A percentile compares a stretch with the other conserved stretches of the same genome.
Evolutionary conservation across 2,329 filamentous ascomycete genomes (phyloP).

Genomic region (Didymella keratinophila): DNA sequence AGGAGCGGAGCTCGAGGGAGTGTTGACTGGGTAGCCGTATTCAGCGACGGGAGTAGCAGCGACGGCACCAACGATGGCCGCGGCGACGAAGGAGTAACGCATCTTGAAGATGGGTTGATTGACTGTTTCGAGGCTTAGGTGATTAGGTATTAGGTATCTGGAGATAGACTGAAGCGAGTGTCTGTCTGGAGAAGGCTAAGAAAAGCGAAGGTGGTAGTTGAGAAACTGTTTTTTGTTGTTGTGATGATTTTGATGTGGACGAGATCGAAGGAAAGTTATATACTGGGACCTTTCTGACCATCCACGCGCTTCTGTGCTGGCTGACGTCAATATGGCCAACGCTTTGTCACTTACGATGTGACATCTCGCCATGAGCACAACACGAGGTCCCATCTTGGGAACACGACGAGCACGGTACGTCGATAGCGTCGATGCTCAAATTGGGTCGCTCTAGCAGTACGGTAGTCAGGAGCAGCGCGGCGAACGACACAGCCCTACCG

Average conservation of each 20-base stretch:
- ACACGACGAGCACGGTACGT: slow-evolving; percentile 47
- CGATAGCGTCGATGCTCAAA: slow-evolving; percentile 41
- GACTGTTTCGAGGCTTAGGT: slow-evolving; percentile 10
- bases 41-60: slow-evolving; percentile 38
- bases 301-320: slow-evolving; percentile 34
- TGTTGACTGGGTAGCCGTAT: slow-evolving; percentile 25
- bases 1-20: slow-evolving; percentile 11
- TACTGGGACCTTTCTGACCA: slow-evolving; percentile 26
- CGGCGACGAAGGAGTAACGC: slow-evolving; percentile 43
- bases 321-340: slow-evolving; percentile 37
- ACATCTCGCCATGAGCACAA: slow-evolving; percentile 33
- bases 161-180: slow-evolving; percentile 44
- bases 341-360: slow-evolving; percentile 38
- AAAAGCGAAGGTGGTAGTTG: slow-evolving; percentile 44
- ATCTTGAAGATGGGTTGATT: slow-evolving; percentile 34
- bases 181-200: slow-evolving; percentile 31
- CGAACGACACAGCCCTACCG: slow-evolving; percentile 36
- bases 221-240: slow-evolving; percentile 32
- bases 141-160: slow-evolving; percentile 40
- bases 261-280: slow-evolving; percentile 36
- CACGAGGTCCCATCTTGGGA: slow-evolving; percentile 38
- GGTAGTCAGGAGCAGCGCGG: slow-evolving; percentile 22
- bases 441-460: slow-evolving; percentile 26
- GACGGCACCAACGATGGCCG: slow-evolving; percentile 43
- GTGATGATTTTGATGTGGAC: slow-evolving; percentile 31